Conservation (phyloP, 2,329 filamentous ascomycete genomes). For the Neofusicoccum sp. region DNA sequence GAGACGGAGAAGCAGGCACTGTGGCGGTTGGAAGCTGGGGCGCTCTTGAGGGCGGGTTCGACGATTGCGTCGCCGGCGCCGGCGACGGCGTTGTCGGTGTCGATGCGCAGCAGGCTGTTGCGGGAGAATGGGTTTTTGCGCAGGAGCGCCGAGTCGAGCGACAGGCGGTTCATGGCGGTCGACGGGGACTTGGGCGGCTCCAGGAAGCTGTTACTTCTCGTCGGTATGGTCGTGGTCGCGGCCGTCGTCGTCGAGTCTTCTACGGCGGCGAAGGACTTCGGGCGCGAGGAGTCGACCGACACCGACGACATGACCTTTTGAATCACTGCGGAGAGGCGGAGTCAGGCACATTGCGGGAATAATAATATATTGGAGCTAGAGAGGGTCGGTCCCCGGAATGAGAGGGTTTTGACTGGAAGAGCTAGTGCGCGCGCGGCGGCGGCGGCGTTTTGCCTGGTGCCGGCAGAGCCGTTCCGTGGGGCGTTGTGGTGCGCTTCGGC, state of each 20-base stretch:
- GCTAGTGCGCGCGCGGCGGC: not conserved
- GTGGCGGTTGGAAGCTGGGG: not conserved
- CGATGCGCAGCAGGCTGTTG: slow-evolving; percentile 3
- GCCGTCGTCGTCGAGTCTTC: not conserved
- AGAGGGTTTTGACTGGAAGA: too few relatives aligned
- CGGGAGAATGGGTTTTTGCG: slow-evolving; percentile 8
- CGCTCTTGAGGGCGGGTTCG: slow-evolving; percentile 5
- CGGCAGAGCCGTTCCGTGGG: not conserved
- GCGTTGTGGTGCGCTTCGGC: not conserved
- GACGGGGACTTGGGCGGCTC: not conserved
- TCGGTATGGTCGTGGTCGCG: not conserved
- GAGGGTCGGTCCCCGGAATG: not conserved
- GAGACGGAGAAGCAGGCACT: not conserved
- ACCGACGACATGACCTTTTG: slow-evolving; percentile 1
- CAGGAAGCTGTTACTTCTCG: not conserved
- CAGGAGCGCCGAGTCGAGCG: slow-evolving; percentile 9
- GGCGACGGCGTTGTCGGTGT: not conserved
- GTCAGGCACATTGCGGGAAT: not conserved
- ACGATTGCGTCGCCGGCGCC: not conserved
- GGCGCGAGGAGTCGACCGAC: not conserved
- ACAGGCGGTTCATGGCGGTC: not conserved
- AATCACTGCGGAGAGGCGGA: slow-evolving; percentile 1
- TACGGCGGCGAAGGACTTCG: not conserved
- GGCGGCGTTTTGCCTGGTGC: not conserved
- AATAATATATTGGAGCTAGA: slow-evolving; percentile 2